Evolutionary conservation across 2,329 filamentous ascomycete genomes (phyloP), one percentile per base, ranked within the genome.

Genomic region (Samsoniella hepiali): DNA sequence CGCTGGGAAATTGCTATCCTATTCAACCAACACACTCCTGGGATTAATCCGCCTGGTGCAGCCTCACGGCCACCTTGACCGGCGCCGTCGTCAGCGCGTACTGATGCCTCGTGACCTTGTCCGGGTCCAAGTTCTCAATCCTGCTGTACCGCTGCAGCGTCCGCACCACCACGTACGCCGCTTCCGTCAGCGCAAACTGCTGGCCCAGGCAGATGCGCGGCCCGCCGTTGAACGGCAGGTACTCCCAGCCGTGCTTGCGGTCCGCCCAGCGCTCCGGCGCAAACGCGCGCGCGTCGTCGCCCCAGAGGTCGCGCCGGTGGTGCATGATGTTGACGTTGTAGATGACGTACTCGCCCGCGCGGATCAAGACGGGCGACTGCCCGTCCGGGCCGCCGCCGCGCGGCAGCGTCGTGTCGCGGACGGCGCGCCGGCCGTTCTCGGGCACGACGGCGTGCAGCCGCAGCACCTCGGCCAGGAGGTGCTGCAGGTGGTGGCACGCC

Each of bases 181-280:
- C 47, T 31, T 60, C 58, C 11, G 58, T 60, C 58, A 60, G 58
- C 17, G 58, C 58, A 53, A 31, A 60, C 38, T 60, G 58, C 58
- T 60, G 58, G 1, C 73, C 74, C 2, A 77, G 65, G 56, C 75
- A 77, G 6, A 74, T 71, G 45, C 75, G 67, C 4, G 76, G 75
- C 0, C 74, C 75, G 1, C 72, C 73, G 58, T 74, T 77, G 63
- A 77, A 77, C 2, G 73, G 73, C 5, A 74, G 65, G 53, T 73
- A 77, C 11, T 70, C 74, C 73, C 72, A 76, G 9, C 70, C 70
- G 40, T 68, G 62, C 13, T 70, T 65, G 0, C 64, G 62, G 53
- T 64, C 65, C 40, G 74, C 74, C 76, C 76, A 79, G 13, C 76
- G 66, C 60, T 77, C 75, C 0, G 75, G 77, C 1, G 69, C 65